Base-by-base conservation (phyloP, 176 grass and related monocot genomes). In the Carex parvula region DNA sequence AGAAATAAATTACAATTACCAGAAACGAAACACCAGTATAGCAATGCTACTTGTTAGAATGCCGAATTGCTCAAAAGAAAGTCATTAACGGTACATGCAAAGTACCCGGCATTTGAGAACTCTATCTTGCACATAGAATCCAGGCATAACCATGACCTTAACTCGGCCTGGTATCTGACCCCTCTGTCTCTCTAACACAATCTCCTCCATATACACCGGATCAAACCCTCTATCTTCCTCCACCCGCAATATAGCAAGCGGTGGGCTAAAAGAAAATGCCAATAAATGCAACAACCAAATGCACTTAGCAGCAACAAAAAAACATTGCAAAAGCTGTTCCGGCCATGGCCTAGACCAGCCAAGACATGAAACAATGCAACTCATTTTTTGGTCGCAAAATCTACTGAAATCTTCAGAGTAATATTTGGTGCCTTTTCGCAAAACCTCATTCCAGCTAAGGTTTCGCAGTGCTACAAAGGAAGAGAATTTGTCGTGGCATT, bases 331-430 rank as follows among this genome's bases (percentile, higher is more conserved):
- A 5, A 99, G 87, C 86, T 96, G 93, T 86, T 99, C 97, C 0
- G 91, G 91, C 97, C 97, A 99, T 0, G 97, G 88, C 85, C 85
- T 84, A 1, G 90, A 92, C 93, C 97, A 99, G 82, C 88, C 93
- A 65, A 99, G 90, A 20, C 84, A 86, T 12, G 96, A 90, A 62
- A 91, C 86, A 2, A 98, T 87, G 88, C 91, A 87, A 86, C 93
- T 98, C 96, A 93, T 98, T 82, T 98, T 98, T 65, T 93, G 89
- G 71, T 98, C 96, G 6, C 96, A 98, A 82, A 98, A 98, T 15
- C 83, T 90, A 74, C 91, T 91, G 60, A 98, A 90, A 50, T 95
- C 96, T 46, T 95, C 93, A 3, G 91, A 90, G 88, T 93, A 81
- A 81, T 87, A 92, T 67, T 90, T 95, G 8, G 89, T 99, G 29